Evolutionary conservation across 2,329 filamentous ascomycete genomes (phyloP).

Genomic region (Pyrenophora tritici-repentis): DNA sequence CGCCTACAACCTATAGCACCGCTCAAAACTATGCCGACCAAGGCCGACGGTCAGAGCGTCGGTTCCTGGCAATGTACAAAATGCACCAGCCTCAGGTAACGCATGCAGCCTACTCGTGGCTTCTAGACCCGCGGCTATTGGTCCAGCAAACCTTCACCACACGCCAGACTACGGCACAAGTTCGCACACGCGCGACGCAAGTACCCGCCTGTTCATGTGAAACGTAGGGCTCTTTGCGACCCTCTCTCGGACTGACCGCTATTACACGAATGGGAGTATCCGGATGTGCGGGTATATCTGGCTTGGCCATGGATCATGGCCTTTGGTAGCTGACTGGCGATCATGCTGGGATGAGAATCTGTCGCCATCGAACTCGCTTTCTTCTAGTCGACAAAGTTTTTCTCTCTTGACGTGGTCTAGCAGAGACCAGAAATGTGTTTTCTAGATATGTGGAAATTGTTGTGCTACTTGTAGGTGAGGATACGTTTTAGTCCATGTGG

Average conservation of each 20-base stretch:
- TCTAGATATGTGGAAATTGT: too few relatives aligned
- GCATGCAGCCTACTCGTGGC: constrained; percentile 7
- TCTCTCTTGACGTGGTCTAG: too few relatives aligned
- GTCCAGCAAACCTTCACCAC: background rate
- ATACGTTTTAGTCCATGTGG: too few relatives aligned
- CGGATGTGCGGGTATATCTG: background rate
- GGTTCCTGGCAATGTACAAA: constrained; percentile 6
- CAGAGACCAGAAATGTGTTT: too few relatives aligned
- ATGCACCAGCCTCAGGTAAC: background rate
- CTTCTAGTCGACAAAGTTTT: too few relatives aligned
- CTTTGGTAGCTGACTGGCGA: too few relatives aligned
- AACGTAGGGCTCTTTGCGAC: background rate
- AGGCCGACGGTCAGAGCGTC: background rate
- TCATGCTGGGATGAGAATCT: too few relatives aligned
- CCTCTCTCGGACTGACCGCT: background rate
- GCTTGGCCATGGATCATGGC: too few relatives aligned
- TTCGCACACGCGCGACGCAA: constrained; percentile 1
- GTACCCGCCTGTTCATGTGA: constrained; percentile 8
- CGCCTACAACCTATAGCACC: background rate
- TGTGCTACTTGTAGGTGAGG: too few relatives aligned
- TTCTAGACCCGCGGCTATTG: background rate
- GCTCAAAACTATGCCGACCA: background rate
- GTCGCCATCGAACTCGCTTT: background rate
- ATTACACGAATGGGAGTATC: background rate
- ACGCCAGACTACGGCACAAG: background rate